Evolutionary conservation across 352 stramenopile species (phyloP), one percentile per base, ranked within the genome.

Genomic region (Peronospora belbahrii): DNA sequence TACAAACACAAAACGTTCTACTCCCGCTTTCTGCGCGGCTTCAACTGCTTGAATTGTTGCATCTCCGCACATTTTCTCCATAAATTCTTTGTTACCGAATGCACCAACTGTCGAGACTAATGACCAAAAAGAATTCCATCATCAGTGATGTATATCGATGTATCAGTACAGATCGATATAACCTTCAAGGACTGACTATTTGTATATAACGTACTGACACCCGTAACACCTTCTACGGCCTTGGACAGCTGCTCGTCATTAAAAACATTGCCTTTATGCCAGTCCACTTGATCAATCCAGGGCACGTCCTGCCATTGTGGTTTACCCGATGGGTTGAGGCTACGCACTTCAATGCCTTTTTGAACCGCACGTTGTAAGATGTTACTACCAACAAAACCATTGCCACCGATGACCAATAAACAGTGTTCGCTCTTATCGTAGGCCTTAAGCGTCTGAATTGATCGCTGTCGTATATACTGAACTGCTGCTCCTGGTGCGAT

Each of bases 301-400:
- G 66, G 74, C 42, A 84, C 70, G 52, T 84, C 78, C 54, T 76
- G 60, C 78, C 81, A 89, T 41, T 75, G 45, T 14, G 86, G 86
- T 49, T 88, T 85, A 43, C 86, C 84, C 25, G 75, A 86, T 31
- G 67, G 74, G 56, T 84, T 94, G 18, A 96, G 70, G 46, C 79
- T 94, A 49, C 81, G 83, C 60, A 95, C 84, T 7, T 79, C 66
- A 41, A 94, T 91, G 40, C 73, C 77, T 30, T 93, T 95, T 59
- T 93, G 71, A 23, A 95, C 73, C 9, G 84, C 84, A 14, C 79
- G 80, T 52, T 94, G 77, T 14, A 94, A 62, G 42, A 95, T 83
- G 65, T 96, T 96, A 62, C 84, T 89, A 46, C 86, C 86, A 24
- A 95, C 84, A 61, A 93, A 96, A 48, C 84, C 84, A 36, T 83